Base-by-base conservation (phyloP, 768 basidiomycete species). In the Mrakia hoshinonis region DNA sequence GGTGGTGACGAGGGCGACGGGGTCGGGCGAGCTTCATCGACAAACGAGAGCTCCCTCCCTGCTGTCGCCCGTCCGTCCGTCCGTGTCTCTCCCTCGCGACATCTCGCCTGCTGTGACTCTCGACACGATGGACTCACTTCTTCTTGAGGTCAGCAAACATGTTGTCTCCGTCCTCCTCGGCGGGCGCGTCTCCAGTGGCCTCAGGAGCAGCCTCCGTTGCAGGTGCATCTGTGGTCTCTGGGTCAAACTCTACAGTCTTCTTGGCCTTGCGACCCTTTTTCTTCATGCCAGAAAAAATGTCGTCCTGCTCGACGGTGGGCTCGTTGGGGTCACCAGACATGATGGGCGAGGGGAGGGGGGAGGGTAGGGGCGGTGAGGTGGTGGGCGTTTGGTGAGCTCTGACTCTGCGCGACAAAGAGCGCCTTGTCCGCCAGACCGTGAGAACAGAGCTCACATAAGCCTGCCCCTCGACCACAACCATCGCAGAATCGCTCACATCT, bases 131-230 rank as follows among this genome's bases (percentile, higher is more conserved):
- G 36, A 72, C 65, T 31, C 62, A 74, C 84, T 93, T 95, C 79
- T 82, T 83, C 83, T 97, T 96, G 79, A 97, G 84, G 78, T 97
- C 95, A 9, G 90, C 91, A 79, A 97, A 97, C 71, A 94, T 84
- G 76, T 93, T 93, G 73, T 89, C 91, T 13, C 85, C 82, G 5
- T 83, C 83, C 69, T 75, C 77, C 24, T 69, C 76, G 39, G 75
- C 72, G 15, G 72, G 46, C 10, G 60, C 67, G 13, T 68, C 72
- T 48, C 74, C 34, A 36, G 60, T 73, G 12, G 73, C 69, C 29
- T 60, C 73, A 43, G 67, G 67, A 15, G 15, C 58, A 31, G 34
- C 58, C 36, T 22, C 58, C 22, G 12, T 15, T 51, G 46, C 70
- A 62, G 52, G 29, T 38, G 77, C 64, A 70, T 76, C 64, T 1